Evolutionary conservation across 441 rosid species (phyloP), one percentile per base, ranked within the genome.

Genomic region (Capsella rubella): DNA sequence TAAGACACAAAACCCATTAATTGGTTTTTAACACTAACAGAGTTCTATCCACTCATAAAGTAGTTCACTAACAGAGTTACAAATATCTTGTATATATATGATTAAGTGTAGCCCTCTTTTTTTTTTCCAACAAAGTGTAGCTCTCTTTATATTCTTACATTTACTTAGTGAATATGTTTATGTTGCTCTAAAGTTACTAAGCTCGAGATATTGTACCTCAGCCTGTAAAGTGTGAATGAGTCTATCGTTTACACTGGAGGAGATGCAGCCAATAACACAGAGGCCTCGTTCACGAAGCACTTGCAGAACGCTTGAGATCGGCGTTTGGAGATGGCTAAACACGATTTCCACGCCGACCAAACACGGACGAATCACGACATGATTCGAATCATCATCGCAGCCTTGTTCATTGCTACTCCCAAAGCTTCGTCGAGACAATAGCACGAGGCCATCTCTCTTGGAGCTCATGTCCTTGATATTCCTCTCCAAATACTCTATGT

Each of bases 271-370:
- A 59, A 46, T 13, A 59, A 70, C 67, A 27, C 50, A 59, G 2
- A 70, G 67, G 15, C 74, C 67, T 0, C 60, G 29, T 49, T 35
- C 58, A 14, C 29, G 47, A 58, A 70, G 27, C 42, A 70, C 50
- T 70, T 70, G 12, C 13, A 70, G 8, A 59, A 70, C 39, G 49
- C 37, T 58, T 49, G 74, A 70, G 7, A 90, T 64, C 67, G 77
- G 61, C 16, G 80, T 79, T 12, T 69, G 39, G 15, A 68, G 52
- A 54, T 71, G 49, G 16, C 67, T 80, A 56, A 87, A 65, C 76
- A 75, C 47, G 12, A 90, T 75, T 79, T 88, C 92, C 6, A 86
- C 31, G 5, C 92, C 91, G 8, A 77, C 85, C 51, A 74, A 76
- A 75, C 84, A 79, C 8, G 83, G 86, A 31, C 75, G 77, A 50